phyloP scores from a whole-genome alignment of 2,329 filamentous ascomycete genomes.

The Sordariomycetes sp. region DNA sequence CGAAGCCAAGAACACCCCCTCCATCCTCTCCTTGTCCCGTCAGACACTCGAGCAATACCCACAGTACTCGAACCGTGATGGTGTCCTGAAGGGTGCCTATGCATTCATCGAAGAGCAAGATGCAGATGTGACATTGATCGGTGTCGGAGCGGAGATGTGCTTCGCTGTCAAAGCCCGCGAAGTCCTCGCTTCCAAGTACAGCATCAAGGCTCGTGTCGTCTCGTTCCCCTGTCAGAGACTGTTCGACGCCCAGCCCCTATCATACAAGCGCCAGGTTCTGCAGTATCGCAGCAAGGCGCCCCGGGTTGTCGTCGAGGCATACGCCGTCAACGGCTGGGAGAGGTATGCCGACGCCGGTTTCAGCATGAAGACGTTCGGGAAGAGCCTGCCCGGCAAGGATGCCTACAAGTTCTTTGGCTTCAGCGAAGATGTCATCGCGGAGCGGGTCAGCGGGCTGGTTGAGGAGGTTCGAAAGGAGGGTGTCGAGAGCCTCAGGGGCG shows the following conservation, averaged over 20 bases:
- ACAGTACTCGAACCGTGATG: constrained; percentile 26
- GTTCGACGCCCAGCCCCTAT: constrained; percentile 29
- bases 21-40: constrained; percentile 38
- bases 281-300: constrained; percentile 29
- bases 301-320: constrained; percentile 51
- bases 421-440: constrained; percentile 31
- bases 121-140: constrained; percentile 34
- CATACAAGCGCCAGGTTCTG: constrained; percentile 36
- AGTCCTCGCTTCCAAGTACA: constrained; percentile 26
- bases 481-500: constrained; percentile 11
- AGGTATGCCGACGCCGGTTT: constrained; percentile 48
- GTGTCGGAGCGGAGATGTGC: constrained; percentile 25
- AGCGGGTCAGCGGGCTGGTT: constrained; percentile 20
- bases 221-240: constrained; percentile 35
- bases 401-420: constrained; percentile 49
- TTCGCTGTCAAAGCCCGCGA: constrained; percentile 22
- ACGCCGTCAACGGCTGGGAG: constrained; percentile 49
- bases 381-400: constrained; percentile 42
- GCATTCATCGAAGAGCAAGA: constrained; percentile 30
- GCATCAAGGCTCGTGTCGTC: constrained; percentile 28
- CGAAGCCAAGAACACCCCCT: constrained; percentile 26
- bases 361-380: constrained; percentile 44
- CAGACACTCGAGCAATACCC: constrained; percentile 31
- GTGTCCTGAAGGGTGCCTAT: constrained; percentile 34
- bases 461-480: constrained; percentile 13